Base-by-base conservation (phyloP, 192 early-diverging fungal genomes). In the Anaeromyces robustus region DNA sequence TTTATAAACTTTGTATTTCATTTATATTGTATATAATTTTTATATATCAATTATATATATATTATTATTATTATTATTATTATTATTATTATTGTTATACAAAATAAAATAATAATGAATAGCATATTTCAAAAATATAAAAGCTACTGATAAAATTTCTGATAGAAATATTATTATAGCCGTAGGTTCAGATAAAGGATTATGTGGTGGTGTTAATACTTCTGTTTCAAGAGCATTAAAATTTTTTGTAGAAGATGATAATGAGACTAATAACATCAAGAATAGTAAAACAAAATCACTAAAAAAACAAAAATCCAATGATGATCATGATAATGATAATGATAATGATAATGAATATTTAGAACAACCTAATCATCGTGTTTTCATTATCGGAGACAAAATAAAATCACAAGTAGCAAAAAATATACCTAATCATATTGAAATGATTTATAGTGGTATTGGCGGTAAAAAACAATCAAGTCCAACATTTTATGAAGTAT, bases 141-240 rank as follows among this genome's bases (percentile, higher is more conserved):
- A 94, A 59, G 86, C 84, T 26, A 91, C 93, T 82, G 87, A 89
- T 80, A 84, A 87, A 84, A 86, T 87, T n/a, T 93, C 90, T 31
- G 84, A 86, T 29, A 88, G 88, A 80, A 91, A 92, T 82, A 88
- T 98, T 37, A 87, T 92, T 81, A 86, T 99, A 81, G 92, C 94
- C 30, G 89, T 93, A 77, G 97, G 96, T 34, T 96, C 95, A 77
- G 97, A 99, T 90, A 92, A 95, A 90, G 97, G 97, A 88, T 93
- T 99, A 39, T 99, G 97, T 87, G 96, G 97, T 86, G 96, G 96
- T 91, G 96, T 99, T 86, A 96, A 99, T 93, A 94, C 92, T 82
- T 94, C 93, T 82, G 92, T 99, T 41, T 87, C 95, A 84, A 96
- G 96, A 86, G 86, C 85, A 82, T 92, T 94, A 68, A 68, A 68